phyloP scores from a whole-genome alignment of 768 basidiomycete species.

The Gloeostereum incarnatum region DNA sequence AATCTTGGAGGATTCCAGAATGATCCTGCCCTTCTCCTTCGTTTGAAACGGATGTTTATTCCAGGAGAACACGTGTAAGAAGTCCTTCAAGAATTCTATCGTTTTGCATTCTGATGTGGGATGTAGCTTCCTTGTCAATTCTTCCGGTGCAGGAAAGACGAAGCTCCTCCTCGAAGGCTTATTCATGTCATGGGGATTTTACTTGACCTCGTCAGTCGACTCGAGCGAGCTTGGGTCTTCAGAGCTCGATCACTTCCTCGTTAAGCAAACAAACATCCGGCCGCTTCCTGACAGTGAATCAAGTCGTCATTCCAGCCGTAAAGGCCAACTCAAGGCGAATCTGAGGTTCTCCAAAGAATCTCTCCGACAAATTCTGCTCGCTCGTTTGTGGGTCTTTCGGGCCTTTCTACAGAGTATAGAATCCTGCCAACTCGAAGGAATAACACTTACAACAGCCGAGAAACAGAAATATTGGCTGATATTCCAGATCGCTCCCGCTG shows the following conservation, averaged over 20 bases:
- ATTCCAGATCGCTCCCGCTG: background rate
- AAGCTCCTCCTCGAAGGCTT: constrained; percentile 1
- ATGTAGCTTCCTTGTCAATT: constrained; percentile 3
- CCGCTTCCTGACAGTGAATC: too few species aligned
- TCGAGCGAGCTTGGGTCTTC: background rate
- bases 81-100: too few species aligned
- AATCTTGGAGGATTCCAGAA: too few species aligned
- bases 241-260: too few species aligned
- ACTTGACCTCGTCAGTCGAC: background rate
- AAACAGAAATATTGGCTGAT: background rate
- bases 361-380: background rate
- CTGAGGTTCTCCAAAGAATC: too few species aligned
- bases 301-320: too few species aligned
- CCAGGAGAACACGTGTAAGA: too few species aligned
- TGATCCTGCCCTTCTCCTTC: too few species aligned
- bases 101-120: too few species aligned
- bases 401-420: background rate
- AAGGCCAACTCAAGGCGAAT: too few species aligned
- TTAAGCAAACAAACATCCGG: too few species aligned
- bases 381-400: background rate
- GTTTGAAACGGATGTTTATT: too few species aligned
- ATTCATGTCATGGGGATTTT: constrained; percentile 1
- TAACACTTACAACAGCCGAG: background rate
- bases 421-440: background rate
- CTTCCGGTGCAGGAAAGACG: constrained; percentile 1